Base-by-base conservation (phyloP, 2,329 filamentous ascomycete species). In the Pestalotiopsis sp. region DNA sequence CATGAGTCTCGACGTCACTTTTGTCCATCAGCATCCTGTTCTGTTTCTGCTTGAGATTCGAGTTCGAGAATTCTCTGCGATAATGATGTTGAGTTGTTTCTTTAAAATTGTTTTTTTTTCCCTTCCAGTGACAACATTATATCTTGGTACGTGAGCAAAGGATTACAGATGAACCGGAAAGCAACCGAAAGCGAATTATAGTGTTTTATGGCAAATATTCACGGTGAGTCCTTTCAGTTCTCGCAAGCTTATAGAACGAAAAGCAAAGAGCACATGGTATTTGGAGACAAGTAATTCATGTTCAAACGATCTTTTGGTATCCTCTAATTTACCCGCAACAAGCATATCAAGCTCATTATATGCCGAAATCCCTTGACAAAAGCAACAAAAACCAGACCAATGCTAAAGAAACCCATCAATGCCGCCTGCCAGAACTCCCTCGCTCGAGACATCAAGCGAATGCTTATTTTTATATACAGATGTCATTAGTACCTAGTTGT, bases 401-500 rank as follows among this genome's bases (percentile, higher is more conserved):
- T 52, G 45, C 45, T n/a, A n/a, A 23, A 52, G 5, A 62, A 62
- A 20, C 27, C 31, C 59, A 36, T 40, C 59, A 27, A 62, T 62
- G 31, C 31, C 59, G 31, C 59, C 59, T 11, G 12, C 57, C 61
- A 11, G 12, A 64, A 64, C 61, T 64, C 61, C 61, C 40, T 27
- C 40, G 61, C 61, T 45, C 61, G 38, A 52, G 40, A 25, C 12
- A n/a, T 52, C 38, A 64, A 64, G 61, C 61, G 40, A 20, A 64
- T 64, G 61, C 61, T 41, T 64, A 20, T 62, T 62, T 7, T 40
- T 49, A 52, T 49, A 59, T 27, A 49, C 36, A 52, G 20, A 12
- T 6, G 12, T n/a, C 27, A 59, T 27, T 25, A 65, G 4, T 6
- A 45, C 17, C 58, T 81, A 89, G 70, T 84, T 85, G 70, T 87